Evolutionary conservation across 306 rosid species (phyloP).

Genomic region (Begonia loranthoides): DNA sequence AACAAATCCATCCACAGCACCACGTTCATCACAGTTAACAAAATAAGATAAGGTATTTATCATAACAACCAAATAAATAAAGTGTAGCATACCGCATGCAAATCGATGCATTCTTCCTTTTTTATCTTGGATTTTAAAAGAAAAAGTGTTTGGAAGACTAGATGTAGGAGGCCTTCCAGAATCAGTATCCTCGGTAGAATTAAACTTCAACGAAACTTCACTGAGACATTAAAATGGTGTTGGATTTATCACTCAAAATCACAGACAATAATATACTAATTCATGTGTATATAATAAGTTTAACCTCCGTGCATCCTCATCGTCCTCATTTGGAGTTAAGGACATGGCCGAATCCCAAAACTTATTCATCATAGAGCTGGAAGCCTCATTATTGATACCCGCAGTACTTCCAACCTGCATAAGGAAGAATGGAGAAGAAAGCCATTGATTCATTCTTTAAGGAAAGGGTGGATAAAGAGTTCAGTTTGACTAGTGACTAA

Average conservation of each 20-base stretch:
- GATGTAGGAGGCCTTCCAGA: conserved; percentile 4
- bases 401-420: conserved; percentile 58
- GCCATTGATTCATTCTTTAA: too few species aligned
- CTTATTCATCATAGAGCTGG: conserved; percentile 71
- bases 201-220: conserved; percentile 56
- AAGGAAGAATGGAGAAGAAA: conserved; percentile 8
- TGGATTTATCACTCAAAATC: not conserved
- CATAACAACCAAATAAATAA: too few species aligned
- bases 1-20: too few species aligned
- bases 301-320: conserved; percentile 55
- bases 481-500: too few species aligned
- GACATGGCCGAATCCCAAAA: conserved; percentile 99
- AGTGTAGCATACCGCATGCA: conserved; percentile 49
- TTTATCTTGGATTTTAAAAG: conserved; percentile 73
- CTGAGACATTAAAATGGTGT: conserved; percentile 23
- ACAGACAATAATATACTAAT: not conserved
- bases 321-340: conserved; percentile 48
- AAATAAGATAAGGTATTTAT: too few species aligned
- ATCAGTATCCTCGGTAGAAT: conserved; percentile 14
- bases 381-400: conserved; percentile 46
- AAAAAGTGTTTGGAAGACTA: conserved; percentile 28
- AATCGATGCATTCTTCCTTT: conserved; percentile 79
- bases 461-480: too few species aligned
- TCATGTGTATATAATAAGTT: conserved; percentile 2
- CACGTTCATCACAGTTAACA: too few species aligned